Evolutionary conservation across 768 basidiomycete species (phyloP), one percentile per base, ranked within the genome.

Genomic region (Suillus discolor): DNA sequence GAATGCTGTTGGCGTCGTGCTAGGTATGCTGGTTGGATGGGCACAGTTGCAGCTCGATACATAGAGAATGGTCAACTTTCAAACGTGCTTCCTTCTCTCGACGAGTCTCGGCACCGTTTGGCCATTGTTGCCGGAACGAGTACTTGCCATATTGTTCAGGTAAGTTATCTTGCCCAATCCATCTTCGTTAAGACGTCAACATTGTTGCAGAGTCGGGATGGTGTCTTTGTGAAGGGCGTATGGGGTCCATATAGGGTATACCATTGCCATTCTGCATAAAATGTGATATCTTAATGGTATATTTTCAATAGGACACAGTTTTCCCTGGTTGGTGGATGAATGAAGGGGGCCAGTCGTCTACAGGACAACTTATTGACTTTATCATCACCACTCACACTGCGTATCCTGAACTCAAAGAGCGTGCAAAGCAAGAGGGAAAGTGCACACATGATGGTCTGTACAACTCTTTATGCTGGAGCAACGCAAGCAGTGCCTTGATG

Each of bases 291-390:
- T 67, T 68, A 20, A 60, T 60, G 5, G 20, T 13, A 55, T 12
- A 18, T 25, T 2, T 3, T 18, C 18, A 31, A 28, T 69, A 93
- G 87, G 90, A 98, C 72, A 89, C 94, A 7, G 84, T 96, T 39
- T 96, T 98, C 79, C 89, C 89, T 51, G 94, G 90, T 20, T 96
- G 94, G 91, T 99, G 97, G 97, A 97, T 98, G 95, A 99, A 96
- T 72, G 97, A 99, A 78, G 97, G 97, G 45, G 97, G 97, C 2
- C 97, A 99, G 78, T 97, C 96, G 9, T 96, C 96, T 1, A 99
- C 97, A 0, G 97, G 97, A n/a, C 61, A 74, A 89, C 84, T 99
- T 11, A 95, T 99, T 63, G 94, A 99, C 73, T 98, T 97, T 75
- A 90, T 96, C 73, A 85, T 99, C 66, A 93, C 88, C 12, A 98